Percentiles rank a stretch among this genome's conserved stretches.
These are phyloP conservation scores for Penicillium steckii DNA, from an alignment of 495 filamentous ascomycete genomes.

Conservation along the genomic window DNA sequence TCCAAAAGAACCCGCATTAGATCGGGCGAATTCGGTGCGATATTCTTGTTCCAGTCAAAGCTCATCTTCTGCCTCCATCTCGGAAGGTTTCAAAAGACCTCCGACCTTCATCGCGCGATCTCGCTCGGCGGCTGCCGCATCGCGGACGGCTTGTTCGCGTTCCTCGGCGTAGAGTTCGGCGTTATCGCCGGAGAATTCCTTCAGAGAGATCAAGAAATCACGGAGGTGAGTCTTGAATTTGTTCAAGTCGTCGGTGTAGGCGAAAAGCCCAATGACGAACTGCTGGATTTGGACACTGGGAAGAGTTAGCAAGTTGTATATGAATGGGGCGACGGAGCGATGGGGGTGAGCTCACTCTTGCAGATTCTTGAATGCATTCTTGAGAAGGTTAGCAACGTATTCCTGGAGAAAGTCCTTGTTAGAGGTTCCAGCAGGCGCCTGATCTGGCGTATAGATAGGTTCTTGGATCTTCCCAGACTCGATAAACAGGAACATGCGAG, in stretches of 20 bases:
- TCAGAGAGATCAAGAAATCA: slow-evolving; percentile 95
- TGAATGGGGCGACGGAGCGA: not conserved
- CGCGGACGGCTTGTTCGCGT: slow-evolving; percentile 78
- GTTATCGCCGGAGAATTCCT: slow-evolving; percentile 83
- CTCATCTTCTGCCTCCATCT: slow-evolving; percentile 89
- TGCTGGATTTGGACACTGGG: slow-evolving; percentile 76
- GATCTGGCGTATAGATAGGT: slow-evolving; percentile 79
- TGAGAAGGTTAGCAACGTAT: slow-evolving; percentile 82
- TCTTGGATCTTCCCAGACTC: slow-evolving; percentile 82
- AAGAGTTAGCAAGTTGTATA: slow-evolving; percentile 33
- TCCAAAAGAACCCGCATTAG: slow-evolving; percentile 12
- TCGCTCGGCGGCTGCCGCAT: slow-evolving; percentile 75
- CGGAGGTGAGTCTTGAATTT: slow-evolving; percentile 92
- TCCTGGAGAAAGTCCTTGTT: slow-evolving; percentile 88
- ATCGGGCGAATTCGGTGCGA: slow-evolving; percentile 51
- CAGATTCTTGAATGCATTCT: slow-evolving; percentile 90
- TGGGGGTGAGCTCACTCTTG: slow-evolving; percentile 62
- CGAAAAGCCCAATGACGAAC: slow-evolving; percentile 86
- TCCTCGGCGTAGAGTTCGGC: slow-evolving; percentile 95
- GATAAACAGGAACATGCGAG: slow-evolving; percentile 94
- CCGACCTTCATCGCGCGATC: slow-evolving; percentile 90
- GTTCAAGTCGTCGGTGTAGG: slow-evolving; percentile 73
- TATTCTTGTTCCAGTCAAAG: slow-evolving; percentile 78
- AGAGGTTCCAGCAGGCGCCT: slow-evolving; percentile 75
- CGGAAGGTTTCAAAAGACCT: slow-evolving; percentile 86